Evolutionary conservation across 768 basidiomycete species (phyloP), one percentile per base, ranked within the genome.

Genomic region (Kwoniella bestiolae): DNA sequence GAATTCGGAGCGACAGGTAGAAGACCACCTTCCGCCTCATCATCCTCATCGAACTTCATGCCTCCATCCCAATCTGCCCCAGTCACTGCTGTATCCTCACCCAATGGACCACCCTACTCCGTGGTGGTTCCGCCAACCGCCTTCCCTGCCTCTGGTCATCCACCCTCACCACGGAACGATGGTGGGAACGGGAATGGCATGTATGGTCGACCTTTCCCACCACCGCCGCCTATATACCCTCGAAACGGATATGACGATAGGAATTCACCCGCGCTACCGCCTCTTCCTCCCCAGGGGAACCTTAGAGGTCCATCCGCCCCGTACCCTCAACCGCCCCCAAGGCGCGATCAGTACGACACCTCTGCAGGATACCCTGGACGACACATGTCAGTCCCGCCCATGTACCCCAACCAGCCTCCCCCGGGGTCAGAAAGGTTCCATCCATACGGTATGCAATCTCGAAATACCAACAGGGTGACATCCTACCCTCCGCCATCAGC

Each of bases 371-470:
- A 34, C 7, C 63, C 63, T 3, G 53, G 56, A 14, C 12, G 65
- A 56, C 65, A 66, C 53, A 65, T 65, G 38, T 69, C 67, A 7
- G 63, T 65, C 34, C 67, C 67, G 11, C 60, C 66, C 11, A 50
- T 64, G 56, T 45, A 50, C 28, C 56, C 63, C 18, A 34, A 45
- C 12, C 51, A 55, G 11, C 61, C 35, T 32, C 56, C 26, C 5
- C 32, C 46, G 16, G 57, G 52, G 11, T 25, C 35, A 21, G 56
- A 65, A 8, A 11, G 56, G 25, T 58, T 29, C 50, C 64, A 65
- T 34, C 64, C 64, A 26, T 65, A 65, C 64, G 55, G 57, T 25
- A 32, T 53, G 35, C 56, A 57, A 35, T 31, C 64, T 3, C 34
- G 57, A 7, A 45, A 49, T 38, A 34, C 34, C 26, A 25, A 25